Conservation (phyloP, 2,329 filamentous ascomycete species). For the Incumbomyces delicatus region DNA sequence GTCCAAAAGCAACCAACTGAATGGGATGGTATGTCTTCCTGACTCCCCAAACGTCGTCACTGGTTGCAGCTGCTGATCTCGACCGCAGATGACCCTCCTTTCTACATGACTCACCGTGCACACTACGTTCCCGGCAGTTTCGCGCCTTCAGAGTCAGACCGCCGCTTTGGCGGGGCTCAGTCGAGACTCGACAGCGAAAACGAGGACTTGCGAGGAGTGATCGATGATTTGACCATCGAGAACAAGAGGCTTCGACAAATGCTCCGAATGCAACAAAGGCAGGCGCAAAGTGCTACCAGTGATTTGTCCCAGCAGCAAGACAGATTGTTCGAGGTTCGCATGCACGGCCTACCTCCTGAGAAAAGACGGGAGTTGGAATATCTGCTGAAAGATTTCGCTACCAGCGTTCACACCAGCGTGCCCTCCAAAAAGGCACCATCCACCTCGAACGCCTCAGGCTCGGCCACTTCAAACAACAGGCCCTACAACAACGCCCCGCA, state of each 20-base stretch:
- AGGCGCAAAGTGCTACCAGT: slow-evolving; percentile 31
- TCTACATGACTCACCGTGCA: slow-evolving; percentile 23
- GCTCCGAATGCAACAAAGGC: slow-evolving; percentile 53
- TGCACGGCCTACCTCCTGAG: slow-evolving; percentile 60
- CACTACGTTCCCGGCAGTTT: slow-evolving; percentile 12
- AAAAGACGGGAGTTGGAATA: slow-evolving; percentile 71
- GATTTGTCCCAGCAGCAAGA: slow-evolving; percentile 61
- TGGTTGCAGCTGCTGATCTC: not conserved
- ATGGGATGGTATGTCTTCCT: slow-evolving; percentile 3
- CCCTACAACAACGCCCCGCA: not conserved
- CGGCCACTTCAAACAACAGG: not conserved
- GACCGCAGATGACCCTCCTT: slow-evolving; percentile 28
- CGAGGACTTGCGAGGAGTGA: slow-evolving; percentile 71
- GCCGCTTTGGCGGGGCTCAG: slow-evolving; percentile 21
- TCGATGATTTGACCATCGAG: slow-evolving; percentile 76
- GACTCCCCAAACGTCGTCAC: not conserved
- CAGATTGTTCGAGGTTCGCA: slow-evolving; percentile 72
- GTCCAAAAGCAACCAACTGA: not conserved
- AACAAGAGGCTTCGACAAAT: slow-evolving; percentile 70
- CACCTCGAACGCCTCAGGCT: not conserved
- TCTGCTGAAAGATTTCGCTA: slow-evolving; percentile 54
- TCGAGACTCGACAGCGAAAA: slow-evolving; percentile 45
- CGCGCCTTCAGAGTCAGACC: slow-evolving; percentile 15
- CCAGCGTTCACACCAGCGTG: slow-evolving; percentile 20
- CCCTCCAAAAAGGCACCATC: slow-evolving; percentile 10